phyloP scores from a whole-genome alignment of 345 rosid genomes.

The Populus davidiana region DNA sequence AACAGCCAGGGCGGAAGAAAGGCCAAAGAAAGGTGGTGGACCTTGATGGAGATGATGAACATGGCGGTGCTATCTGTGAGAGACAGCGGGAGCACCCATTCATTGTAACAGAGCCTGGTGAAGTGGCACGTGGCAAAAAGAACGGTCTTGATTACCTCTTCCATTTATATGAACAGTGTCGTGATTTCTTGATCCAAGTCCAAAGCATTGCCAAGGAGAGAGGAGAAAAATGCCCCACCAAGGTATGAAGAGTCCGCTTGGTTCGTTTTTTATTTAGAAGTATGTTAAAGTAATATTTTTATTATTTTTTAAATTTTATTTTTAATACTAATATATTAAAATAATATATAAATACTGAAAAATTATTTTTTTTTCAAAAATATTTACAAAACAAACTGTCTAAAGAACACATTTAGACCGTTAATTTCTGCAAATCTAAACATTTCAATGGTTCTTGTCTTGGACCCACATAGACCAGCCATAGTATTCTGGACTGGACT shows the following conservation, averaged over 20 bases:
- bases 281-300: too few relatives aligned
- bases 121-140: conserved; percentile 99
- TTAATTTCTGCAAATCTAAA: not conserved
- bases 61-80: conserved; percentile 40
- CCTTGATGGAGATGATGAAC: conserved; percentile 43
- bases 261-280: too few relatives aligned
- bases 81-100: conserved; percentile 98
- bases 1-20: conserved; percentile 42
- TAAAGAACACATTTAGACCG: conserved; percentile 1
- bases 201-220: conserved; percentile 89
- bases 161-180: conserved; percentile 96
- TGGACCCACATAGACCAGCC: not conserved
- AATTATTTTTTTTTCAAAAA: too few relatives aligned
- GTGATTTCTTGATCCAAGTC: conserved; percentile 88
- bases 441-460: not conserved
- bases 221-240: conserved; percentile 97
- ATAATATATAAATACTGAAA: too few relatives aligned
- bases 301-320: too few relatives aligned
- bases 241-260: conserved; percentile 38
- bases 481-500: not conserved
- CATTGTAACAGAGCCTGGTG: conserved; percentile 99
- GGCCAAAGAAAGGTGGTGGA: conserved; percentile 42
- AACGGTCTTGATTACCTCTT: conserved; percentile 98
- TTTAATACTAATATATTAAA: too few relatives aligned
- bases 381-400: not conserved